Percentiles rank a stretch among this genome's conserved stretches.
These are phyloP conservation scores for Pilobolus umbonatus DNA, from an alignment of 192 early-diverging fungal species.

Conservation along the genomic window DNA sequence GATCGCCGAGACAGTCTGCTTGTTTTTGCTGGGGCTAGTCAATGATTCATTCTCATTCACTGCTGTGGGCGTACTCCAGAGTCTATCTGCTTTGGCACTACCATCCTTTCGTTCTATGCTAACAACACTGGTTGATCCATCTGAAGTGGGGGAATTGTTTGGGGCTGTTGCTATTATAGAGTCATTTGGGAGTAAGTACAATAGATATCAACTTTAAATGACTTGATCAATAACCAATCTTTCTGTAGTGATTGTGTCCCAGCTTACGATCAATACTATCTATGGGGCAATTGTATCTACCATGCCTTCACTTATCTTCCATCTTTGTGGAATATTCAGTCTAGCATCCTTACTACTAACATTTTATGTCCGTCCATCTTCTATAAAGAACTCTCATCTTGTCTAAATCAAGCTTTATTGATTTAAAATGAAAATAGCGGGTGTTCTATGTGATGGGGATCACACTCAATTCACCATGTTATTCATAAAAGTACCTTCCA, in stretches of 20 bases:
- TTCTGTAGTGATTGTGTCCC: constrained; percentile 30
- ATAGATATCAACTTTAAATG: too few species aligned
- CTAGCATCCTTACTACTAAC: not conserved
- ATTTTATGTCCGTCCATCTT: not conserved
- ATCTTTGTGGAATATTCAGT: constrained; percentile 23
- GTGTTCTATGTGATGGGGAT: not conserved
- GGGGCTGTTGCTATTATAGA: constrained; percentile 46
- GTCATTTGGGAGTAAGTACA: constrained; percentile 30
- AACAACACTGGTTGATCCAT: constrained; percentile 38
- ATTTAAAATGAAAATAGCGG: not conserved
- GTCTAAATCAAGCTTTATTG: not conserved
- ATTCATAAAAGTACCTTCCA: too few species aligned
- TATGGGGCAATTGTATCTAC: constrained; percentile 35
- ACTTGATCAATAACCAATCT: too few species aligned
- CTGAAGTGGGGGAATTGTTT: constrained; percentile 43
- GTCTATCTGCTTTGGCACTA: constrained; percentile 28
- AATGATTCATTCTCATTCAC: constrained; percentile 13
- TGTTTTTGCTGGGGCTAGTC: constrained; percentile 30
- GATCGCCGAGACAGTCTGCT: constrained; percentile 25
- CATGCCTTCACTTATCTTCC: constrained; percentile 40
- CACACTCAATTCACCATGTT: too few species aligned
- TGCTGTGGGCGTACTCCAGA: constrained; percentile 20
- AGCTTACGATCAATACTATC: constrained; percentile 39
- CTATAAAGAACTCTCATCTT: too few species aligned
- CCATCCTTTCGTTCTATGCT: constrained; percentile 41